Evolutionary conservation across 257 asterid species (phyloP).

Genomic region (Ocimum tenuiflorum): DNA sequence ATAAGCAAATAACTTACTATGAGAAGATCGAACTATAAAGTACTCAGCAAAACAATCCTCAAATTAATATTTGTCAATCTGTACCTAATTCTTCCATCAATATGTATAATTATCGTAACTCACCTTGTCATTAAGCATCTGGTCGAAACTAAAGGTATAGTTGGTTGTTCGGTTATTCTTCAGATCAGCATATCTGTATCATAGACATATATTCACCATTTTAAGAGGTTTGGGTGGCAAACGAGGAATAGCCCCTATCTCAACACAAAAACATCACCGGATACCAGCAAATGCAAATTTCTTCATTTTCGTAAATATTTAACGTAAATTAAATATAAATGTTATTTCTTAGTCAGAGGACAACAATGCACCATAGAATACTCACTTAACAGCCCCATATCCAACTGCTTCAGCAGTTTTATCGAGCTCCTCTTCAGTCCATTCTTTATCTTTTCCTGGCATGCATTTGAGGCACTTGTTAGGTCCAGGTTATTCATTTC

Average conservation of each 20-base stretch:
- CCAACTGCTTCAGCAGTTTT: constrained; percentile 93
- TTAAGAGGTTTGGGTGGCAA: background rate
- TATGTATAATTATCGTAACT: background rate
- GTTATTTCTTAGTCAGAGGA: background rate
- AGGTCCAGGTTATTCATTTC: constrained; percentile 3
- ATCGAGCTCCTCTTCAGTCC: constrained; percentile 89
- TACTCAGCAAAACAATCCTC: constrained; percentile 1
- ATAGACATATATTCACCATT: constrained; percentile 2
- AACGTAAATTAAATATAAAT: background rate
- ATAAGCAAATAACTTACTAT: background rate
- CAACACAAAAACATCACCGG: background rate
- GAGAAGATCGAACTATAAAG: background rate
- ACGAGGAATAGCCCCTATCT: background rate
- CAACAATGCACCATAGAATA: constrained; percentile 11
- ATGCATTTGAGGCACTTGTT: constrained; percentile 15
- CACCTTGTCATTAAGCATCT: constrained; percentile 96
- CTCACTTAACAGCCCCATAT: constrained; percentile 94
- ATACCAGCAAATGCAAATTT: constrained; percentile 7
- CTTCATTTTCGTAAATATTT: background rate
- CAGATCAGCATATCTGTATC: constrained; percentile 83
- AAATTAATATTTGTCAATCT: background rate
- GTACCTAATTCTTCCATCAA: background rate
- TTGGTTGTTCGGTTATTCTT: constrained; percentile 85
- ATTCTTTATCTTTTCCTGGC: constrained; percentile 65
- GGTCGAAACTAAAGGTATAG: constrained; percentile 81